Conservation (phyloP, 2,329 filamentous ascomycete genomes). For the Talaromyces sp. region DNA sequence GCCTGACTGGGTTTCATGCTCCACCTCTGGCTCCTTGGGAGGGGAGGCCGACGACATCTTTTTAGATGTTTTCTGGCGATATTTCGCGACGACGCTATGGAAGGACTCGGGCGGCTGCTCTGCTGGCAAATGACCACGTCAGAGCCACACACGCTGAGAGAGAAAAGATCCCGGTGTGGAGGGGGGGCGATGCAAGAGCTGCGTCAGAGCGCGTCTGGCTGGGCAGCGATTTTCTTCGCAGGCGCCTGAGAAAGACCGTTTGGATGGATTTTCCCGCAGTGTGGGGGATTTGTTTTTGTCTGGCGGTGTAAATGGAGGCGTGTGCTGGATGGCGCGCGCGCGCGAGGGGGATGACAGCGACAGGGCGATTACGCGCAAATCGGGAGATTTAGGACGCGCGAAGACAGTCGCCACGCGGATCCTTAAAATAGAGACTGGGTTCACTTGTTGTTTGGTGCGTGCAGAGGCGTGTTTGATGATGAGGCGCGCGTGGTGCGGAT, state of each 20-base stretch:
- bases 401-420: slow-evolving; percentile 1
- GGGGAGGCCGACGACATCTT: slow-evolving; percentile 94
- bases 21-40: slow-evolving; percentile 81
- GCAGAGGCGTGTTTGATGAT: neutral
- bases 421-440: slow-evolving; percentile 2
- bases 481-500: slow-evolving; percentile 4
- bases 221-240: slow-evolving; percentile 36
- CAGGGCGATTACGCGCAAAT: slow-evolving; percentile 2
- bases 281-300: slow-evolving; percentile 22
- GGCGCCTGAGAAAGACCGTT: slow-evolving; percentile 21
- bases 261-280: slow-evolving; percentile 17
- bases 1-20: slow-evolving; percentile 88
- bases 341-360: slow-evolving; percentile 1
- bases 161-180: slow-evolving; percentile 3
- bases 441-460: neutral
- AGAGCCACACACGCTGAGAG: slow-evolving; percentile 18
- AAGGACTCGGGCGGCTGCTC: slow-evolving; percentile 31
- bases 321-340: slow-evolving; percentile 4
- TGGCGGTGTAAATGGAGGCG: slow-evolving; percentile 14
- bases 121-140: slow-evolving; percentile 43
- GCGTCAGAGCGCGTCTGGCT: slow-evolving; percentile 25
- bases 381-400: slow-evolving; percentile 10
- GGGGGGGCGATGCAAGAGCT: slow-evolving; percentile 20
- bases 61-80: slow-evolving; percentile 47
- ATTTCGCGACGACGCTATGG: slow-evolving; percentile 16